Evolutionary conservation across 768 basidiomycete genomes (phyloP).

Genomic region (Leccinum rimulosum): DNA sequence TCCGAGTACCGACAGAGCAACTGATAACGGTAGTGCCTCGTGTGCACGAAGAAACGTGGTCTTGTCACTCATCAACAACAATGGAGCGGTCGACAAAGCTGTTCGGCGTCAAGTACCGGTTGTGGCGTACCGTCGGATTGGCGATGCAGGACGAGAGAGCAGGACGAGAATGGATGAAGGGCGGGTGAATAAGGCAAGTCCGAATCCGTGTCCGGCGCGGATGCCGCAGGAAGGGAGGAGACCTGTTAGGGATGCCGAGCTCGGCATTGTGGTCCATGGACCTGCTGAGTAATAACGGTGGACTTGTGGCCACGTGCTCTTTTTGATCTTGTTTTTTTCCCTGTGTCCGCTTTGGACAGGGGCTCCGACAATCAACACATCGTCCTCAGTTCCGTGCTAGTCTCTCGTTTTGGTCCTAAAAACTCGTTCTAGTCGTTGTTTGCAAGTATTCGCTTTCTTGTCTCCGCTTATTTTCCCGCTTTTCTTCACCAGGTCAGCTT

Average conservation of each 20-base stretch:
- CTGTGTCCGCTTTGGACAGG: slow-evolving; percentile 36
- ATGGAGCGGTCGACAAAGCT: background rate
- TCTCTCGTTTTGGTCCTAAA: slow-evolving; percentile 15
- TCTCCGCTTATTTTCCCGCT: background rate
- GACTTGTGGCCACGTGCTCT: slow-evolving; percentile 29
- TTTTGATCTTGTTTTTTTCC: slow-evolving; percentile 37
- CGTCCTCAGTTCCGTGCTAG: slow-evolving; percentile 17
- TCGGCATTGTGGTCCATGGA: slow-evolving; percentile 27
- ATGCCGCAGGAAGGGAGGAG: slow-evolving; percentile 1
- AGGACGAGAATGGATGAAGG: slow-evolving; percentile 14
- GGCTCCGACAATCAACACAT: slow-evolving; percentile 38
- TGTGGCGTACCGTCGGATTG: slow-evolving; percentile 9
- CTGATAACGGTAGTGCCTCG: slow-evolving; percentile 9
- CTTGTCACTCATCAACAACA: background rate
- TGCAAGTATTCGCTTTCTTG: slow-evolving; percentile 3
- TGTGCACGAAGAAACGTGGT: slow-evolving; percentile 6
- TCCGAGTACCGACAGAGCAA: slow-evolving; percentile 8
- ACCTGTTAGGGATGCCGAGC: slow-evolving; percentile 1
- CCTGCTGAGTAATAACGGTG: slow-evolving; percentile 21
- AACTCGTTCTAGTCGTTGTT: slow-evolving; percentile 13
- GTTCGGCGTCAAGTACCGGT: background rate
- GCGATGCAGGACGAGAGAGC: slow-evolving; percentile 12
- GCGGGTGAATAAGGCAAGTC: background rate
- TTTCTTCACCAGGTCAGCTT: slow-evolving; percentile 15
- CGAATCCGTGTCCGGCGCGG: slow-evolving; percentile 6